These are phyloP conservation scores for Xylaria sp. DNA, from an alignment of 2,329 filamentous ascomycete species.

Conservation along the genomic window DNA sequence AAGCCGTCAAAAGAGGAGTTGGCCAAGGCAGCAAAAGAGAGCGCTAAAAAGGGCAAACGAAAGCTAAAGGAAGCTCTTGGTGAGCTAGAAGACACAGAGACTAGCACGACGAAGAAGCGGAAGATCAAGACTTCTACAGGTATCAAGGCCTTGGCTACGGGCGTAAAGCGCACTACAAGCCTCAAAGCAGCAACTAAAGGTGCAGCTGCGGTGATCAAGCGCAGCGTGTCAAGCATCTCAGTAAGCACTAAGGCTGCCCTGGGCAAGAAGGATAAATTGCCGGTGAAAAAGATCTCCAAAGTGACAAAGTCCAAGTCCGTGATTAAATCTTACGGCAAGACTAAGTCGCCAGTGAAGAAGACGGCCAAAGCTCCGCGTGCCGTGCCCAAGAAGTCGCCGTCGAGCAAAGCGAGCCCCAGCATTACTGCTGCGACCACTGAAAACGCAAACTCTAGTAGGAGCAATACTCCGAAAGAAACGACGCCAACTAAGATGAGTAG, in stretches of 20 bases:
- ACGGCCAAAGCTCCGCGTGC: conserved; percentile 6
- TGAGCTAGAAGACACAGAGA: conserved; percentile 50
- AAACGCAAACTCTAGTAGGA: conserved; percentile 29
- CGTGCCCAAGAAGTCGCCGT: conserved; percentile 39
- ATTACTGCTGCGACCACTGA: conserved; percentile 43
- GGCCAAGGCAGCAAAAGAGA: conserved; percentile 50
- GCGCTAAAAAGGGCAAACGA: conserved; percentile 63
- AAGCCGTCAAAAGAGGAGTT: conserved; percentile 59
- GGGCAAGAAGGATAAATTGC: conserved; percentile 41
- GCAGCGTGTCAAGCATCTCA: conserved; percentile 54
- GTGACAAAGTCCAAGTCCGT: conserved; percentile 47
- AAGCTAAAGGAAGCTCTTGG: conserved; percentile 66
- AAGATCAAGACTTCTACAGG: conserved; percentile 58
- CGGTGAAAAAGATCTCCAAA: conserved; percentile 41
- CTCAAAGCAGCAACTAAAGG: conserved; percentile 52
- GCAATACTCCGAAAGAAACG: conserved; percentile 25
- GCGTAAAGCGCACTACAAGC: conserved; percentile 44
- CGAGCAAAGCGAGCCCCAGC: conserved; percentile 42
- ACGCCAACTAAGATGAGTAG: conserved; percentile 28
- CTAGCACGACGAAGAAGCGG: conserved; percentile 55
- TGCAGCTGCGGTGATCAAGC: conserved; percentile 54
- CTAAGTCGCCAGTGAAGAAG: conserved; percentile 39
- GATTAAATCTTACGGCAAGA: conserved; percentile 49
- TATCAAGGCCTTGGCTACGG: conserved; percentile 53
- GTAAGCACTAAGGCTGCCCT: conserved; percentile 51